Base-by-base conservation (phyloP, 331 rosid genomes). In the Dryas integrifolia region DNA sequence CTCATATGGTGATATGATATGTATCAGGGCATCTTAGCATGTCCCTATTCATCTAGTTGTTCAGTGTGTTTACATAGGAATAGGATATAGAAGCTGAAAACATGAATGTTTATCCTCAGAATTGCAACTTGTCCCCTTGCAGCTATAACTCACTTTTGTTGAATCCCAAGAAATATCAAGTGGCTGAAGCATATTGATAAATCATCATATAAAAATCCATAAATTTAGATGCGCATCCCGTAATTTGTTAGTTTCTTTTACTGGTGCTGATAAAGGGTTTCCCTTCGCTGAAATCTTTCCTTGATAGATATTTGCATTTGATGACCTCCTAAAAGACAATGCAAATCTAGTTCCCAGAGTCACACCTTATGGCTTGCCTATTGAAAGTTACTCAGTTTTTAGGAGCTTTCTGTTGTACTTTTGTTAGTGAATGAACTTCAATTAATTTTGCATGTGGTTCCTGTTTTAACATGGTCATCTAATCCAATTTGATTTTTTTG, bases 391-490 rank as follows among this genome's bases (percentile, higher is more conserved):
- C 24, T 14, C 26, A 18, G 70, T 44, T 46, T 4, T 30, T 66
- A 38, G 46, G 50, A 48, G 44, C 10, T 10, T 47, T 16, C 76
- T 48, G 21, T 40, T 49, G 39, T 58, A 9, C 53, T 10, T 38
- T 7, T 68, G 30, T 9, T 39, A 15, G 65, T 68, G 39, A 39
- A 12, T n/a, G 49, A 3, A 39, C 35, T 9, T 35, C 44, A 57
- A 3, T 57, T 48, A 12, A 51, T 14, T 24, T 68, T 45, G 13
- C 14, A 43, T 68, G 12, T 47, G 55, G 61, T 76, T 51, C 55
- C 56, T 30, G 50, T 21, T 11, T 55, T 45, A 63, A 11, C 43
- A 13, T 77, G 45, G 81, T 38, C 39, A 77, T 51, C 38, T 40
- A 7, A 14, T 64, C 40, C 43, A 18, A 73, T 18, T 18, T 60